A percentile compares a stretch with the other conserved stretches of the same genome.
Conservation (phyloP, 345 rosid genomes). For the Citrus sinensis region DNA sequence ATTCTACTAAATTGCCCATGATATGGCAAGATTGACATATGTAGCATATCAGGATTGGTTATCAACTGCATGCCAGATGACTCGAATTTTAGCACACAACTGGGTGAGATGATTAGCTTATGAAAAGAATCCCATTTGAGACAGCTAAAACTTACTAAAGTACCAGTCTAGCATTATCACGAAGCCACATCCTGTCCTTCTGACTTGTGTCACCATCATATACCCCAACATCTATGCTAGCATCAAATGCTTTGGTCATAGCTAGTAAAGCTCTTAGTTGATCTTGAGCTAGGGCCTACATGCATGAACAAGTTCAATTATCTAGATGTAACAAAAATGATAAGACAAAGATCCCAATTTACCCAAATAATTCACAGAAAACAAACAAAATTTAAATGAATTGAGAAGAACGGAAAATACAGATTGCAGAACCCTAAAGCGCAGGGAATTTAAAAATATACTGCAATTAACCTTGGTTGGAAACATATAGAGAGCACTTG, state of each 20-base stretch:
- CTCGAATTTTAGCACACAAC: slow-evolving; percentile 18
- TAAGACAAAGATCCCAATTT: slow-evolving; percentile 2
- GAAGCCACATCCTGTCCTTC: slow-evolving; percentile 63
- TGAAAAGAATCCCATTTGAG: slow-evolving; percentile 14
- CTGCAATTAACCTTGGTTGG: slow-evolving; percentile 75
- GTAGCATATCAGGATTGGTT: slow-evolving; percentile 98
- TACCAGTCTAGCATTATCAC: slow-evolving; percentile 83
- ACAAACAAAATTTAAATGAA: background rate
- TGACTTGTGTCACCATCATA: slow-evolving; percentile 93
- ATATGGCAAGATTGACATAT: slow-evolving; percentile 75
- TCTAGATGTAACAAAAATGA: background rate
- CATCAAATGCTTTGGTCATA: slow-evolving; percentile 47
- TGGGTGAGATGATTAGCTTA: slow-evolving; percentile 12
- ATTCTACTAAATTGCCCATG: slow-evolving; percentile 77
- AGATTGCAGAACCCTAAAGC: background rate
- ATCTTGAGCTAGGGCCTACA: slow-evolving; percentile 96
- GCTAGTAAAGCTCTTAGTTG: slow-evolving; percentile 67
- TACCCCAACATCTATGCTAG: slow-evolving; percentile 57
- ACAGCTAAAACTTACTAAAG: slow-evolving; percentile 14
- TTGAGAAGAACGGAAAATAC: background rate
- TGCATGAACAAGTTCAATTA: slow-evolving; percentile 17
- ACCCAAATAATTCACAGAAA: background rate
- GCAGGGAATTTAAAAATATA: slow-evolving; percentile 5
- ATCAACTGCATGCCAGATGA: slow-evolving; percentile 58
- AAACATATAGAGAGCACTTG: slow-evolving; percentile 89